Conservation (phyloP, 2,329 filamentous ascomycete genomes). For the Tympanopsis confertula region DNA sequence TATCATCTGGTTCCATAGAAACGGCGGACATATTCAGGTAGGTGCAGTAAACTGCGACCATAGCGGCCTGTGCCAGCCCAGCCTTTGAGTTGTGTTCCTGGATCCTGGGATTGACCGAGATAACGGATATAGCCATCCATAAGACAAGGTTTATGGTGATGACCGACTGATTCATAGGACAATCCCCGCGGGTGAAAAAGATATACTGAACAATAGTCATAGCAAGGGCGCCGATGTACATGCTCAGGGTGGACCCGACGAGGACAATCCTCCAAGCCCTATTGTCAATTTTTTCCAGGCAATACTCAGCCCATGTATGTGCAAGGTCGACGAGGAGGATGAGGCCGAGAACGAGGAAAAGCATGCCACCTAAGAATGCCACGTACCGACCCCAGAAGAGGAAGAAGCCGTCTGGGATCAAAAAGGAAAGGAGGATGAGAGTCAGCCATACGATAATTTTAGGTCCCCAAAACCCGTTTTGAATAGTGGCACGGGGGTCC, state of each 20-base stretch:
- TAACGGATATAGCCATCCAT: conserved; percentile 65
- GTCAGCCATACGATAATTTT: conserved; percentile 84
- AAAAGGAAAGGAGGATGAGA: conserved; percentile 80
- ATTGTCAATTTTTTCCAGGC: conserved; percentile 83
- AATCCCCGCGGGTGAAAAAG: conserved; percentile 75
- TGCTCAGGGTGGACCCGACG: conserved; percentile 82
- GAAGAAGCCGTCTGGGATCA: conserved; percentile 92
- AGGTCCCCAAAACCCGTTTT: conserved; percentile 98
- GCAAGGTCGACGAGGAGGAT: conserved; percentile 93
- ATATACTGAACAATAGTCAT: conserved; percentile 97
- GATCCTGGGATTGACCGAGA: conserved; percentile 81
- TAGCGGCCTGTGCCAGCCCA: conserved; percentile 90
- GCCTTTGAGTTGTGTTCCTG: conserved; percentile 90
- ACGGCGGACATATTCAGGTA: conserved; percentile 97
- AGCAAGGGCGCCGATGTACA: conserved; percentile 81
- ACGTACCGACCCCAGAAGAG: conserved; percentile 94
- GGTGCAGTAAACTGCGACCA: conserved; percentile 95
- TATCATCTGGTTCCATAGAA: conserved; percentile 94
- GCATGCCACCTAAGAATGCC: conserved; percentile 73
- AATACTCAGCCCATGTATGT: conserved; percentile 95
- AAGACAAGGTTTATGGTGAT: conserved; percentile 89
- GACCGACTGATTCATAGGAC: conserved; percentile 90
- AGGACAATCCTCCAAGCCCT: conserved; percentile 73
- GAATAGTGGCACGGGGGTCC: conserved; percentile 74
- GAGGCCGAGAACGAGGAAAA: conserved; percentile 85